These are phyloP conservation scores for Fusarium begoniae DNA, from an alignment of 2,329 filamentous ascomycete genomes.

Conservation along the genomic window DNA sequence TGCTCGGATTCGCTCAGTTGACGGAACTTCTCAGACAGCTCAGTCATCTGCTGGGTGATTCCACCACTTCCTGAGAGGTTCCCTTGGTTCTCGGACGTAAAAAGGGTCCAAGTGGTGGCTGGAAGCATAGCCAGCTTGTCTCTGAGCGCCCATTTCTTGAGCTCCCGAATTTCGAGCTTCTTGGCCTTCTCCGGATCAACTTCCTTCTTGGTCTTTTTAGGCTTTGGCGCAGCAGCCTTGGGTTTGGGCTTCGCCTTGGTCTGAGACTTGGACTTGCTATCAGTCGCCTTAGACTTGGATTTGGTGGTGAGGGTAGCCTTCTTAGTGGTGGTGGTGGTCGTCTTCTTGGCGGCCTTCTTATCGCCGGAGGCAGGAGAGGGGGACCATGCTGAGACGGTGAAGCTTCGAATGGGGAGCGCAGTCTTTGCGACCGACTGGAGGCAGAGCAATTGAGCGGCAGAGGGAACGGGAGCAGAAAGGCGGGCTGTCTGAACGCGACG, in stretches of 20 bases:
- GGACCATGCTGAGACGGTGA: slow-evolving; percentile 45
- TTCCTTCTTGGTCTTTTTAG: slow-evolving; percentile 47
- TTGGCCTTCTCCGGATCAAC: slow-evolving; percentile 48
- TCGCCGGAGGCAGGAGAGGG: slow-evolving; percentile 37
- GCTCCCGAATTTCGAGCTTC: slow-evolving; percentile 45
- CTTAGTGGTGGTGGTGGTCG: slow-evolving; percentile 24
- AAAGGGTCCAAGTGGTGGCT: slow-evolving; percentile 51
- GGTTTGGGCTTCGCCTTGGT: slow-evolving; percentile 43
- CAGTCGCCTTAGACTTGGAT: slow-evolving; percentile 22
- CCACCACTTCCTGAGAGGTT: not conserved
- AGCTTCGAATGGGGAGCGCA: slow-evolving; percentile 41
- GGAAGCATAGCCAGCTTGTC: slow-evolving; percentile 50
- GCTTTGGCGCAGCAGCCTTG: slow-evolving; percentile 41
- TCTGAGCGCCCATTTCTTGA: slow-evolving; percentile 55
- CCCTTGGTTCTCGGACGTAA: slow-evolving; percentile 45
- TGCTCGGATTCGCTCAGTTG: slow-evolving; percentile 52
- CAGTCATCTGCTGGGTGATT: slow-evolving; percentile 37
- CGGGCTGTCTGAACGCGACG: slow-evolving; percentile 46
- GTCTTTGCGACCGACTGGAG: slow-evolving; percentile 26
- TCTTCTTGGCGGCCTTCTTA: slow-evolving; percentile 33
- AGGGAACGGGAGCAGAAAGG: slow-evolving; percentile 36
- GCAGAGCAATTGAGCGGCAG: slow-evolving; percentile 36
- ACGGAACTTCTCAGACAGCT: slow-evolving; percentile 50
- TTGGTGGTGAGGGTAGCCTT: slow-evolving; percentile 32
- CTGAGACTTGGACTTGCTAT: slow-evolving; percentile 42